phyloP scores from a whole-genome alignment of 176 grass and related monocot species.

The Juncus inflexus region DNA sequence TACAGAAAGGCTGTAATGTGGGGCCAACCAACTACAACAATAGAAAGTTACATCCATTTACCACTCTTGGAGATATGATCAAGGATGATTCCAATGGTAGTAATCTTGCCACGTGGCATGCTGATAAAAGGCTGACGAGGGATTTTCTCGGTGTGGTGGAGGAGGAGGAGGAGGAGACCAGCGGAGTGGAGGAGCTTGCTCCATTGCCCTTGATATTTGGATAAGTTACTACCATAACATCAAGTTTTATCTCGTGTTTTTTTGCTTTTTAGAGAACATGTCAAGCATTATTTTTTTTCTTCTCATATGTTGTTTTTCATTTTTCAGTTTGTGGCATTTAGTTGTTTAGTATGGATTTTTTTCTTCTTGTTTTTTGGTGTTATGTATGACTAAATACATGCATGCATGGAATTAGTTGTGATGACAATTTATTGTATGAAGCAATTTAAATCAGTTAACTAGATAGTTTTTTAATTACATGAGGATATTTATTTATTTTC shows the following conservation, averaged over 20 bases:
- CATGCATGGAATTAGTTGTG: not conserved
- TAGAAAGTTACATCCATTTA: not conserved
- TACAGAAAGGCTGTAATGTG: conserved; percentile 31
- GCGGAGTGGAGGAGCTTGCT: conserved; percentile 40
- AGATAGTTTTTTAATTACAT: too few species aligned
- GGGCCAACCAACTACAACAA: conserved; percentile 15
- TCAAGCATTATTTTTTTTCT: conserved; percentile 27
- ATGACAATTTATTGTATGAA: too few species aligned
- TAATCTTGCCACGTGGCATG: conserved; percentile 36
- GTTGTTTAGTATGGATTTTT: not conserved
- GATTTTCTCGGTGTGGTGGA: conserved; percentile 61
- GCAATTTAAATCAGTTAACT: too few species aligned
- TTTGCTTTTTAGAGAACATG: conserved; percentile 11
- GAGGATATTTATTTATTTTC: too few species aligned
- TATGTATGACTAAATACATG: not conserved
- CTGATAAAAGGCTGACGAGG: conserved; percentile 46
- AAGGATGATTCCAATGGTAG: conserved; percentile 29
- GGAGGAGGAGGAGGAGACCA: conserved; percentile 23
- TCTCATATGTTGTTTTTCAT: conserved; percentile 39
- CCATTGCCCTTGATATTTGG: conserved; percentile 28
- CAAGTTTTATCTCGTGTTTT: conserved; percentile 27
- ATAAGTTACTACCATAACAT: conserved; percentile 16
- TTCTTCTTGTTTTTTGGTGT: conserved; percentile 9
- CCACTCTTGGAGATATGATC: conserved; percentile 3
- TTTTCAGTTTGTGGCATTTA: conserved; percentile 30